Evolutionary conservation across 2,329 filamentous ascomycete species (phyloP), one percentile per base, ranked within the genome.

Genomic region (Fusarium sp.): DNA sequence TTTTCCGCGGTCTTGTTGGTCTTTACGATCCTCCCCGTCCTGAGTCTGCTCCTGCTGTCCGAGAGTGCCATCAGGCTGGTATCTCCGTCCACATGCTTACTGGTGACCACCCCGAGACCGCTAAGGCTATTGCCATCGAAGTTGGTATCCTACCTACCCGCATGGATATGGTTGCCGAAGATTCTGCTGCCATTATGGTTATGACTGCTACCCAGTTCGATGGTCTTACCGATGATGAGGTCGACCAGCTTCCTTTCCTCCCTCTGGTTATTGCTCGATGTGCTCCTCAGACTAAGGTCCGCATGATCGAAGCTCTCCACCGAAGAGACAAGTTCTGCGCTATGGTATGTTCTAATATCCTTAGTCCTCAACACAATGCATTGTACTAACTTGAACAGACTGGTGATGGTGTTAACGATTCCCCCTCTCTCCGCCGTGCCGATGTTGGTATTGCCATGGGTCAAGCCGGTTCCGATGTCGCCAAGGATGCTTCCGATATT

Each of bases 361-460:
- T 11, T 37, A 5, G 13, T 3, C 13, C 7, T 6, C 11, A 11
- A 15, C 15, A 11, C 15, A 2, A 44, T 17, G 7, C n/a, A 22
- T 13, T 26, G 17, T 49, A 39, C 67, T 73, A 48, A 73, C 56
- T 58, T 10, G 1, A 39, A 52, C 7, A 74, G 79, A 92, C 90
- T 51, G 90, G 90, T 59, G 90, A 92, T 71, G 90, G 90, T 62
- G 90, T 92, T 45, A 92, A 92, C 73, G 90, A 93, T 73, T 89
- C 88, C 4, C 90, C 90, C 2, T 90, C 89, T 5, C 84, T 92
- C 20, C 89, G 90, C 73, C 83, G 86, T 52, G 87, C 90, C 3
- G 90, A 92, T 74, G 89, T 92, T 6, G 90, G 90, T 60, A 92
- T 92, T 71, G 88, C 87, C 32, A 90, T 90, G 87, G 88, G 87